Percentiles rank a stretch among this genome's conserved stretches.
Evolutionary conservation across 768 basidiomycete genomes (phyloP).

Genomic region (Tremella mesenterica): DNA sequence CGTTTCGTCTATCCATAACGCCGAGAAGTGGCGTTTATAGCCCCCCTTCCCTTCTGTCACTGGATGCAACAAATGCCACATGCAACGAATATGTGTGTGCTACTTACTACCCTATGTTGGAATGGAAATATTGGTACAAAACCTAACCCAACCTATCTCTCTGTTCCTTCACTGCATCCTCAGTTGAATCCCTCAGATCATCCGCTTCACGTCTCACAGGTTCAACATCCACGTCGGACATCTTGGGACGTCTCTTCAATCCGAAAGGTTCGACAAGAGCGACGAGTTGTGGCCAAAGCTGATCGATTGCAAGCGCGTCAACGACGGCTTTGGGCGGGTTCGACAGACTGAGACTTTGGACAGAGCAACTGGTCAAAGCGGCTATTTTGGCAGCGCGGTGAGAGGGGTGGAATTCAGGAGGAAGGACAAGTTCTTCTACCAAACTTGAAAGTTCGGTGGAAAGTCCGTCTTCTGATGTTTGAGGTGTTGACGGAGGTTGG

Average conservation of each 20-base stretch:
- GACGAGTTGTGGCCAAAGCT: constrained; percentile 44
- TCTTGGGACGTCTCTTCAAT: constrained; percentile 13
- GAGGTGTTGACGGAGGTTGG: neutral
- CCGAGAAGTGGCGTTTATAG: no score
- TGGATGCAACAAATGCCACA: no score
- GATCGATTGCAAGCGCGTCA: constrained; percentile 28
- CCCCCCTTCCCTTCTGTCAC: no score
- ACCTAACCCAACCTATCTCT: no score
- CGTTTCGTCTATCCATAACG: no score
- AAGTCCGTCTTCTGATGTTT: neutral
- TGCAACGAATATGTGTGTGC: no score
- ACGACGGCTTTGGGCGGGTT: constrained; percentile 12
- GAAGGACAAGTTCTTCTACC: neutral
- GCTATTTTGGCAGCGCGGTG: neutral
- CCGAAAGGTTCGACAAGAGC: constrained; percentile 39
- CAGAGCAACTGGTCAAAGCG: constrained; percentile 6
- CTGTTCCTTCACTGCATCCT: constrained; percentile 6
- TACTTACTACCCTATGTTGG: no score
- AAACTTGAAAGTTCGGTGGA: neutral
- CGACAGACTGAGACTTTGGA: no score
- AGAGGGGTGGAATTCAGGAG: neutral
- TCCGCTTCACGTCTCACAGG: constrained; percentile 34
- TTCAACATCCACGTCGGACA: constrained; percentile 20
- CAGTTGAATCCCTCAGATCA: constrained; percentile 35
- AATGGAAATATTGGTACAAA: no score